phyloP scores from a whole-genome alignment of 2,329 filamentous ascomycete species.

The Tothia fuscella region DNA sequence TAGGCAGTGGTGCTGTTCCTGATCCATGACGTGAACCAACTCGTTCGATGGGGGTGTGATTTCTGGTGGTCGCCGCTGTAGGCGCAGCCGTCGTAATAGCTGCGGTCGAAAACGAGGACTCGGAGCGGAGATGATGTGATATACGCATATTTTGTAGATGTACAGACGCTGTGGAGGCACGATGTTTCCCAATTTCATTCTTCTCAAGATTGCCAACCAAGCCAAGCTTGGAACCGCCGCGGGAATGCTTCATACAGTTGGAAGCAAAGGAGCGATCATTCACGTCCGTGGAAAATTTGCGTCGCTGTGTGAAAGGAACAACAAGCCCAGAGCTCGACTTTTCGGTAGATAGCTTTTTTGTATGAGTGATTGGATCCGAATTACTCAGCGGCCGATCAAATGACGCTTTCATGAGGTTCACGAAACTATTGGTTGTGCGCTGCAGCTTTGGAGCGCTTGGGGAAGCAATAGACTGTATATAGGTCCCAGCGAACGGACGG shows the following conservation, averaged over 20 bases:
- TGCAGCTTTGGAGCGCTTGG: no score
- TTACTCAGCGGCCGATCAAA: no score
- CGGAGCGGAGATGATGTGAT: slow-evolving; percentile 32
- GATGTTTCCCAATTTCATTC: neutral
- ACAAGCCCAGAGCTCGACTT: no score
- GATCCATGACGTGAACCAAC: no score
- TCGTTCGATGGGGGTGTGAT: neutral
- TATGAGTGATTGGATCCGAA: no score
- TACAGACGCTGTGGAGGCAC: slow-evolving; percentile 15
- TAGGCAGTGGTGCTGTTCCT: neutral
- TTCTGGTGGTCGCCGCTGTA: neutral
- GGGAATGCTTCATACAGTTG: neutral
- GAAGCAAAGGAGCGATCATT: neutral
- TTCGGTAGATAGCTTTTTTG: no score
- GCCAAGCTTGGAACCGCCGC: neutral
- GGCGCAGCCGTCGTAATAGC: neutral
- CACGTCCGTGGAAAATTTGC: no score
- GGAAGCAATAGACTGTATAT: no score
- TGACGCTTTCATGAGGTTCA: no score
- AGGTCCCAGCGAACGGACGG: no score
- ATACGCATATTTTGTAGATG: slow-evolving; percentile 34
- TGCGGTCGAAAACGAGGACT: slow-evolving; percentile 26
- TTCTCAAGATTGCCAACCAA: slow-evolving; percentile 1
- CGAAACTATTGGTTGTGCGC: no score
- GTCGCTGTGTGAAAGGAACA: no score